These are phyloP conservation scores for Carallia pectinifolia DNA, from an alignment of 345 rosid genomes.

Conservation along the genomic window DNA sequence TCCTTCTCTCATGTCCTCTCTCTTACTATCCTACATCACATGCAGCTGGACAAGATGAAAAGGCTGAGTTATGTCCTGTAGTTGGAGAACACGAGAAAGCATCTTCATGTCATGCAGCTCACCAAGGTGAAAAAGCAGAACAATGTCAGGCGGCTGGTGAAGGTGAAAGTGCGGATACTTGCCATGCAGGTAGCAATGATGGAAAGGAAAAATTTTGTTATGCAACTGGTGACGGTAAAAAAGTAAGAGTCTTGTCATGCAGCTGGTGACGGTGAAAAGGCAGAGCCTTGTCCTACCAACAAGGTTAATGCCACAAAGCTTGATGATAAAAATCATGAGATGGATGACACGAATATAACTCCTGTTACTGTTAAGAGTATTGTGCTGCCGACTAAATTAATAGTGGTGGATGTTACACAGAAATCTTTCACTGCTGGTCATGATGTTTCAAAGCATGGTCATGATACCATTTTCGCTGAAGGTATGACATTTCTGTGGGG, in stretches of 20 bases:
- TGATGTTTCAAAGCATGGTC: background rate
- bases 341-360: conserved; percentile 25
- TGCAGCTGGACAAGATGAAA: conserved; percentile 3
- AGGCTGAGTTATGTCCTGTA: conserved; percentile 10
- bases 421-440: conserved; percentile 21
- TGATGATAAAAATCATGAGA: conserved; percentile 11
- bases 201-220: conserved; percentile 2
- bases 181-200: conserved; percentile 32
- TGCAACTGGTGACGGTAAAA: conserved; percentile 29
- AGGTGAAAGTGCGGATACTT: conserved; percentile 27
- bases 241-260: conserved; percentile 21
- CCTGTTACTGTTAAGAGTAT: conserved; percentile 26
- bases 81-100: conserved; percentile 14
- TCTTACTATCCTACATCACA: too few relatives aligned
- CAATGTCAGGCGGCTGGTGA: conserved; percentile 19
- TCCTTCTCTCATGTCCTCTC: too few relatives aligned
- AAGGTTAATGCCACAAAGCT: conserved; percentile 23
- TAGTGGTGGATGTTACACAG: conserved; percentile 18
- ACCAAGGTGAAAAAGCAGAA: conserved; percentile 1
- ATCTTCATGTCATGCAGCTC: conserved; percentile 3
- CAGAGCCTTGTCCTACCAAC: background rate
- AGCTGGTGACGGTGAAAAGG: conserved; percentile 32
- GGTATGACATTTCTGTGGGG: background rate
- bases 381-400: conserved; percentile 3
- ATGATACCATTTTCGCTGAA: background rate